These are phyloP conservation scores for Nakaseomyces kungkrabaensis DNA, from an alignment of 1,139 yeast species.

Conservation along the genomic window DNA sequence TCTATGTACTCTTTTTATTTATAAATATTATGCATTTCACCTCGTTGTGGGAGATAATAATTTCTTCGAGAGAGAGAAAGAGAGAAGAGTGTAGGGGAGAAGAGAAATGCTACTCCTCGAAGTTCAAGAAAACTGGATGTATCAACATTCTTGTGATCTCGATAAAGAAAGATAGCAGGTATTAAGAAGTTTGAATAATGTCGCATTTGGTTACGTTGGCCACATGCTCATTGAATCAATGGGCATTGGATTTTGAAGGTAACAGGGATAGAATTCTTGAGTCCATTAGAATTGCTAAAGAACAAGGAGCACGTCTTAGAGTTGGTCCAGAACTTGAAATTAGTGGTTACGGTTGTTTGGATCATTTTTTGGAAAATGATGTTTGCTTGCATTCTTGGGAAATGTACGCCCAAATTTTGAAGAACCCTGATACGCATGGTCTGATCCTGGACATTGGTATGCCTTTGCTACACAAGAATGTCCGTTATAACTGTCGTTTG, in stretches of 20 bases:
- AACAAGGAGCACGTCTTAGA: conserved; percentile 65
- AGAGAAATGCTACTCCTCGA: too few species aligned
- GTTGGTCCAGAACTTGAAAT: conserved; percentile 97
- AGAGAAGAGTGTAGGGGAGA: too few species aligned
- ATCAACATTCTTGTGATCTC: too few species aligned
- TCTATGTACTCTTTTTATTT: too few species aligned
- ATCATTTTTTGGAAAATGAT: conserved; percentile 89
- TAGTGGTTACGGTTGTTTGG: conserved; percentile 92
- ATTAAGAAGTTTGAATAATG: conserved; percentile 28
- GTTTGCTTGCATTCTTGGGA: conserved; percentile 90
- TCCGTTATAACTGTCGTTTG: conserved; percentile 84
- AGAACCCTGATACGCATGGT: conserved; percentile 56
- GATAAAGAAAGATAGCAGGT: too few species aligned
- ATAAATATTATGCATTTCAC: background rate
- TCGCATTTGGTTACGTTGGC: conserved; percentile 48
- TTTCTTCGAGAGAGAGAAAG: too few species aligned
- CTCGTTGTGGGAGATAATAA: background rate
- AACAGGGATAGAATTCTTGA: conserved; percentile 82
- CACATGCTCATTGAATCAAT: conserved; percentile 77
- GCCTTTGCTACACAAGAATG: conserved; percentile 82
- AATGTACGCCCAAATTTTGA: conserved; percentile 68
- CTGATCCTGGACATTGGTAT: conserved; percentile 85
- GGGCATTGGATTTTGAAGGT: conserved; percentile 98
- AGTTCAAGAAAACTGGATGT: too few species aligned
- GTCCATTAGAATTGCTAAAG: conserved; percentile 69